Evolutionary conservation across 2,329 filamentous ascomycete genomes (phyloP), one percentile per base, ranked within the genome.

Genomic region (Aspergillus ustus): DNA sequence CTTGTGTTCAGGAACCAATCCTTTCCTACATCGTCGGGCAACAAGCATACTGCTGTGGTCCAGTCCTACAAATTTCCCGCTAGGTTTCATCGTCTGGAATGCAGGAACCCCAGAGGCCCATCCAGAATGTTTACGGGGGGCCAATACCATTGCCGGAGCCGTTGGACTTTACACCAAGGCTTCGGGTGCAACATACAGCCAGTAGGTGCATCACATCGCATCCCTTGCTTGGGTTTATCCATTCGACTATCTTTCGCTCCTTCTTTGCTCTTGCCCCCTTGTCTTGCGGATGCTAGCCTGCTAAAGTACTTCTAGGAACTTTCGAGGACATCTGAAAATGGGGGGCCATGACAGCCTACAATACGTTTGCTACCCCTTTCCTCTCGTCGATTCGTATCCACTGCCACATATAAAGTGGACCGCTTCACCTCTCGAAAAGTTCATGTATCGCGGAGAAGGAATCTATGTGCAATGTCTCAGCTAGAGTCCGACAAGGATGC

Each of bases 401-500:
- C 49, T 28, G 45, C 29, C 9, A 17, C n/a, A 29, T 59, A 59
- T 59, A 59, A 53, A 58, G 44, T 49, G 34, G 53, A 15, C 43
- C 48, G 20, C n/a, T 3, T 48, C 28, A 19, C 54, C 49, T 44
- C 50, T 46, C 25, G 22, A 43, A 34, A 20, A 13, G 17, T 28
- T 28, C 34, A 13, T 11, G 50, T 37, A 49, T 49, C 50, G 45
- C 25, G 50, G 44, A 40, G 40, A 49, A 58, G 31, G 19, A n/a
- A 57, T 50, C 25, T 48, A 43, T 43, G 40, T 61, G 48, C 52
- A 50, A 63, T 63, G 60, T 62, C 59, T 53, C 63, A 58, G 29
- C 37, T 54, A 52, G 66, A 64, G 52, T 54, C 54, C 50, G 64
- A 64, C 46, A 67, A 65, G 49, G 64, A 61, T 34, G 49, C 57